Percentiles rank a stretch among this genome's conserved stretches.
Conservation (phyloP, 371 early-diverging fungal species). For the Mortierella polycephala region DNA sequence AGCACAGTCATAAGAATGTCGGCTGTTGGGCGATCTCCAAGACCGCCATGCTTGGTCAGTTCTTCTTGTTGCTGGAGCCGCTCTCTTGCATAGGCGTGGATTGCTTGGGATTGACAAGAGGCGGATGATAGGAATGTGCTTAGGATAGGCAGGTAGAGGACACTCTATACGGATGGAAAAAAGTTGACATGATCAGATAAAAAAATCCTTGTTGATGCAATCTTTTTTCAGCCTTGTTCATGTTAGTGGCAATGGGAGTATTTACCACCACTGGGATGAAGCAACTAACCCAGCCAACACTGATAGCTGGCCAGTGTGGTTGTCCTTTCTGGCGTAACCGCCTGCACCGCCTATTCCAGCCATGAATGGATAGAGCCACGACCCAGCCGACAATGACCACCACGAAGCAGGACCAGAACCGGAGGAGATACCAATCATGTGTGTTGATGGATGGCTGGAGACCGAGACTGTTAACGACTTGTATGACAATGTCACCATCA, state of each 20-base stretch:
- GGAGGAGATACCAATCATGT: slow-evolving; percentile 46
- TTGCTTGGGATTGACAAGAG: slow-evolving; percentile 63
- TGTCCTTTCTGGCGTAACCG: slow-evolving; percentile 28
- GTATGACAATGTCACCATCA: slow-evolving; percentile 47
- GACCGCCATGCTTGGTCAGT: slow-evolving; percentile 12
- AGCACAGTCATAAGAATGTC: slow-evolving; percentile 13
- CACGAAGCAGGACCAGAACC: slow-evolving; percentile 42
- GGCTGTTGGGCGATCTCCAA: background rate
- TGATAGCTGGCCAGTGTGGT: slow-evolving; percentile 23
- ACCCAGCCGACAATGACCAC: slow-evolving; percentile 37
- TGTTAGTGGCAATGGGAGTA: background rate
- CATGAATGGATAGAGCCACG: slow-evolving; percentile 28
- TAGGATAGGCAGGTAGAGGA: slow-evolving; percentile 46
- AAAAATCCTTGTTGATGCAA: background rate
- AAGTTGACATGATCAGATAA: background rate
- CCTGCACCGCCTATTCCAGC: slow-evolving; percentile 41
- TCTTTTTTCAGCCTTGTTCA: background rate
- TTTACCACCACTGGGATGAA: slow-evolving; percentile 68
- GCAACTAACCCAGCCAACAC: slow-evolving; percentile 66
- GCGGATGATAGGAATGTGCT: slow-evolving; percentile 71
- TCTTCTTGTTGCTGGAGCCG: slow-evolving; percentile 14
- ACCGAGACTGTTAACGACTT: slow-evolving; percentile 45
- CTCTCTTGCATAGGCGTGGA: slow-evolving; percentile 37
- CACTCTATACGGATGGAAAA: slow-evolving; percentile 20
- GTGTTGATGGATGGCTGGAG: slow-evolving; percentile 46